A percentile compares a stretch with the other conserved stretches of the same genome.
Evolutionary conservation across 441 rosid species (phyloP).

Genomic region (Syzygium malaccense): DNA sequence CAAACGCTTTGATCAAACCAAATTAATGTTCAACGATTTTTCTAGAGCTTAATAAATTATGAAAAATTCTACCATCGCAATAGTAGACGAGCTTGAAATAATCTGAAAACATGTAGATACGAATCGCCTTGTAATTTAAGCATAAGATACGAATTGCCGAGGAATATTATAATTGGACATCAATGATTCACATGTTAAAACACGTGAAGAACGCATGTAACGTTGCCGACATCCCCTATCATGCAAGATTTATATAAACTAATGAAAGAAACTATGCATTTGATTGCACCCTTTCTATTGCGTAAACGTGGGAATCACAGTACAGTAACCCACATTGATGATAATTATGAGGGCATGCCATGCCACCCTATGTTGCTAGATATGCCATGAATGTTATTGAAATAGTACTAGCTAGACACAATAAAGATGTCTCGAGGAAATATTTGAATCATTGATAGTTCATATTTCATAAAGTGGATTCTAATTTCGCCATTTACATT

Average conservation of each 20-base stretch:
- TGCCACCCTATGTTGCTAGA: background rate
- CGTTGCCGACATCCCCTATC: background rate
- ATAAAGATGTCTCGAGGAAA: background rate
- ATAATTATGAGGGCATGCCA: background rate
- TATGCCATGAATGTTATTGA: background rate
- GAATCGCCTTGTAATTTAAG: background rate
- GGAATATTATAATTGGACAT: too few relatives aligned
- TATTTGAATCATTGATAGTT: background rate
- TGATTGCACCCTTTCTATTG: background rate
- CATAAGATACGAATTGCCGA: background rate
- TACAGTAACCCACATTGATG: background rate
- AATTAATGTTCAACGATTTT: background rate
- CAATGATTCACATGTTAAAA: background rate
- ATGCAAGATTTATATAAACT: background rate
- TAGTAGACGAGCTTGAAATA: background rate
- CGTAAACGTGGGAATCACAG: background rate
- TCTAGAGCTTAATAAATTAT: fast-evolving
- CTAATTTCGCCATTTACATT: background rate
- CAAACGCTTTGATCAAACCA: background rate
- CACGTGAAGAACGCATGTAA: background rate
- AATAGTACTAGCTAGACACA: background rate
- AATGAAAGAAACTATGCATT: background rate
- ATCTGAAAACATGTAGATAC: background rate
- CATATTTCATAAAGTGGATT: background rate
- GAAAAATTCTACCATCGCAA: background rate